Evolutionary conservation across 129 eudicot genomes (phyloP), one percentile per base, ranked within the genome.

Genomic region (Deinandra increscens): DNA sequence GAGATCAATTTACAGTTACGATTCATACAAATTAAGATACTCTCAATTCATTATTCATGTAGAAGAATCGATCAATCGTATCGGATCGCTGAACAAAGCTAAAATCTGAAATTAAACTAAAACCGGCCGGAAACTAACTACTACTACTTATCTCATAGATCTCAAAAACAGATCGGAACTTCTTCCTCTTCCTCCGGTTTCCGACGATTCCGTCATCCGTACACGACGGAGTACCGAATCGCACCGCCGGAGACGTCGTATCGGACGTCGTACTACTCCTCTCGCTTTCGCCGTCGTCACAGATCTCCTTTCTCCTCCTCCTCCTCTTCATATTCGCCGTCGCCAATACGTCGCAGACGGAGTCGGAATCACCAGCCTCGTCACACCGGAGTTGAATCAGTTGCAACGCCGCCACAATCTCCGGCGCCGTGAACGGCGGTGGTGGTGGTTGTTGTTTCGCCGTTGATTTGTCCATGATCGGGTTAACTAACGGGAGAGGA

Each of bases 351-450:
- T 17, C 58, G 11, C 13, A 10, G 5, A 7, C 26, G 55, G 15
- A 43, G 4, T 11, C 26, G 55, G 15, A 43, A 6, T 11, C 60
- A 49, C 45, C 69, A 43, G 26, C 48, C 34, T 26, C 58, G 65
- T 45, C 45, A 70, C 45, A 10, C 22, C 11, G 60, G 13, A 85
- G 85, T 66, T 82, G 87, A 54, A 82, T 82, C 46, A 85, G 76
- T 58, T 72, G 83, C 62, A 76, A 60, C 38, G 81, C 91, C 0
- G 85, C 91, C 49, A 82, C 77, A 29, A 82, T 62, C 29, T 82
- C 87, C 20, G 62, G 55, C 37, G 80, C 61, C 7, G 86, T 78
- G 20, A 79, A 73, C 61, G 61, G n/a, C 31, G 31, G 31, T 26
- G 1, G 31, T 26, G 1, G 31, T 26, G 4, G 34, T 20, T 13